A percentile compares a stretch with the other conserved stretches of the same genome.
Evolutionary conservation across 2,329 filamentous ascomycete genomes (phyloP).

Genomic region (Botrytis sinoallii): DNA sequence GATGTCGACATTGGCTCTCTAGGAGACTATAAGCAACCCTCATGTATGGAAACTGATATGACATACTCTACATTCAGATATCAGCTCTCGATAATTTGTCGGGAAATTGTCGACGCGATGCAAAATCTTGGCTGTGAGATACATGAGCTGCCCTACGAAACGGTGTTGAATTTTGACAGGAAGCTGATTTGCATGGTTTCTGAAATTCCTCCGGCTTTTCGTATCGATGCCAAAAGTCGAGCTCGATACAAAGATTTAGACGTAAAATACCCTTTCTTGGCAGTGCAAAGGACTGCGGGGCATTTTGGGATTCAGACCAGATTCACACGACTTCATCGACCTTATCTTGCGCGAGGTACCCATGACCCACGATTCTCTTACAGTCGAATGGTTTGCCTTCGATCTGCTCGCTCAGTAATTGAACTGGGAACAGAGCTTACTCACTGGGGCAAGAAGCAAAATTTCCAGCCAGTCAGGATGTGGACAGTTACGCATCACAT

Average conservation of each 20-base stretch:
- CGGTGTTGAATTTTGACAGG: conserved; percentile 38
- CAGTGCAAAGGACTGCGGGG: conserved; percentile 39
- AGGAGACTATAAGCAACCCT: conserved; percentile 21
- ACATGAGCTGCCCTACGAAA: conserved; percentile 34
- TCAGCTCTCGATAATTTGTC: conserved; percentile 39
- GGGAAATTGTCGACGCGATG: conserved; percentile 39
- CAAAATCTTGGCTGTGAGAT: conserved; percentile 30
- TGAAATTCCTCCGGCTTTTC: conserved; percentile 38
- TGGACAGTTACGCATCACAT: conserved; percentile 38
- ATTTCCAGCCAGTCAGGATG: conserved; percentile 30
- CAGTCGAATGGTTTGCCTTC: conserved; percentile 40
- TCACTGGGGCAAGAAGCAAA: conserved; percentile 25
- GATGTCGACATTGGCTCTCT: conserved; percentile 38
- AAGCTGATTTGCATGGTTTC: conserved; percentile 37
- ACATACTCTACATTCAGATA: conserved; percentile 41
- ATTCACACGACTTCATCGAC: conserved; percentile 41
- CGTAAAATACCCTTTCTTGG: conserved; percentile 24
- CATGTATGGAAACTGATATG: conserved; percentile 36
- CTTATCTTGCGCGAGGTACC: conserved; percentile 37
- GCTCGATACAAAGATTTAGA: conserved; percentile 15
- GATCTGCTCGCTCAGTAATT: conserved; percentile 35
- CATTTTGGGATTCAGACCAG: conserved; percentile 39
- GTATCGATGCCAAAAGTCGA: conserved; percentile 26
- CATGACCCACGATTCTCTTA: conserved; percentile 36
- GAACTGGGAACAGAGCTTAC: conserved; percentile 35